Base-by-base conservation (phyloP, 2,329 filamentous ascomycete genomes). In the Colletotrichum sojae region DNA sequence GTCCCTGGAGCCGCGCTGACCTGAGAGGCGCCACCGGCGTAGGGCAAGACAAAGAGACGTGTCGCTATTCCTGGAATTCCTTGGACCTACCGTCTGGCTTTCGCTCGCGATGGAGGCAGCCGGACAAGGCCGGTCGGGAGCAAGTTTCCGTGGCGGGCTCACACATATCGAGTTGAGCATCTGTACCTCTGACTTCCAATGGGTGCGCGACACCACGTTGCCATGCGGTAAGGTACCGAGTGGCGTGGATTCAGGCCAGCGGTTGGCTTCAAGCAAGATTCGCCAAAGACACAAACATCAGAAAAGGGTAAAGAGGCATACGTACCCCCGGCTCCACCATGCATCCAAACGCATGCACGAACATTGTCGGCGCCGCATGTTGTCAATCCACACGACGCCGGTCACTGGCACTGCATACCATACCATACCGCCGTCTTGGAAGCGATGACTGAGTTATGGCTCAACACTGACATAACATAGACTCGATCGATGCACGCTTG, bases 251-350 rank as follows among this genome's bases (percentile, higher is more conserved):
- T 46, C 49, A 45, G 46, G 55, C 25, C 62, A 51, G 57, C 55
- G 54, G 66, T 60, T 69, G 62, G 66, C 55, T 63, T 59, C 63
- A 46, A 65, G 27, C 66, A 66, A 60, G 61, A 60, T 69, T 69
- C 43, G 54, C 40, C 49, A 25, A 68, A 53, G 43, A 54, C 52
- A 25, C 49, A 55, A 31, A 59, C 57, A 66, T 22, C 66, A 65
- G 48, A 69, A 69, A 69, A 63, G 66, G 66, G 66, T 66, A 69
- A 69, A 60, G 31, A 69, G 66, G 66, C 66, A 69, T 69, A 69
- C 66, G 66, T 69, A 69, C 66, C 62, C 66, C 66, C 62, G 55
- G 66, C 39, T 61, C 66, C 56, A 56, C 66, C 61, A 52, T 66
- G 66, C 62, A 67, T 63, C 43, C 45, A 57, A 56, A 57, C 46